These are phyloP conservation scores for Cystofilobasidium macerans DNA, from an alignment of 768 basidiomycete genomes.

Conservation along the genomic window DNA sequence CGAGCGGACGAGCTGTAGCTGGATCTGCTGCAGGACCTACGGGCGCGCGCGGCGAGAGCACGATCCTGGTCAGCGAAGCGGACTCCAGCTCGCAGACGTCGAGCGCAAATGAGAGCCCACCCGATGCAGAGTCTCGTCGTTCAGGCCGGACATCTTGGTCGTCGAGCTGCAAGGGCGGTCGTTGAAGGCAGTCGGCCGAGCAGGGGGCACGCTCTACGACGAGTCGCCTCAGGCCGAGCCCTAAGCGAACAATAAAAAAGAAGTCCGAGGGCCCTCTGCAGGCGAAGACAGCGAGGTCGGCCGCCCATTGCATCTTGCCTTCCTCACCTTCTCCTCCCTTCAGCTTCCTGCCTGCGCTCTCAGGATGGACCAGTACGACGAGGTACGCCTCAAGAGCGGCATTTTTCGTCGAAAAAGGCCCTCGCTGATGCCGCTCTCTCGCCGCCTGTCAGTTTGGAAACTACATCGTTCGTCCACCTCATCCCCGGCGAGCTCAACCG, in stretches of 20 bases:
- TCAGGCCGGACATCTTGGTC: slow-evolving; percentile 46
- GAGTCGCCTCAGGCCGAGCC: no score
- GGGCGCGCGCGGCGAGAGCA: background rate
- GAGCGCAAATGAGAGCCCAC: slow-evolving; percentile 44
- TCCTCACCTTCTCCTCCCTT: slow-evolving; percentile 7
- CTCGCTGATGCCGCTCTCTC: background rate
- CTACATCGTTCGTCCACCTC: slow-evolving; percentile 58
- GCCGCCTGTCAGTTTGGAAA: slow-evolving; percentile 62
- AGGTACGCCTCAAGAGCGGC: slow-evolving; percentile 26
- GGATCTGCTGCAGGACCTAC: slow-evolving; percentile 85
- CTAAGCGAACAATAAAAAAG: no score
- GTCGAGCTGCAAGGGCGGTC: background rate
- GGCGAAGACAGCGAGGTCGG: background rate
- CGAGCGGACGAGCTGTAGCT: slow-evolving; percentile 63
- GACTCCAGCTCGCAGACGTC: no score
- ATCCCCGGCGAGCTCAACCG: background rate
- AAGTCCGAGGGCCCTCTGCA: background rate
- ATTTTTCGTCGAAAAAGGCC: background rate
- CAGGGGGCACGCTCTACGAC: no score
- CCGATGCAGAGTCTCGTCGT: slow-evolving; percentile 75
- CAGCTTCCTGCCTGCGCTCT: slow-evolving; percentile 20
- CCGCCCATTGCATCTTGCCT: background rate
- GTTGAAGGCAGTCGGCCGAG: background rate
- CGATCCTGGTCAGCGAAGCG: no score
- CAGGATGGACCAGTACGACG: slow-evolving; percentile 31